Base-by-base conservation (phyloP, 805 yeast genomes). In the Metschnikowia colocasiae region DNA sequence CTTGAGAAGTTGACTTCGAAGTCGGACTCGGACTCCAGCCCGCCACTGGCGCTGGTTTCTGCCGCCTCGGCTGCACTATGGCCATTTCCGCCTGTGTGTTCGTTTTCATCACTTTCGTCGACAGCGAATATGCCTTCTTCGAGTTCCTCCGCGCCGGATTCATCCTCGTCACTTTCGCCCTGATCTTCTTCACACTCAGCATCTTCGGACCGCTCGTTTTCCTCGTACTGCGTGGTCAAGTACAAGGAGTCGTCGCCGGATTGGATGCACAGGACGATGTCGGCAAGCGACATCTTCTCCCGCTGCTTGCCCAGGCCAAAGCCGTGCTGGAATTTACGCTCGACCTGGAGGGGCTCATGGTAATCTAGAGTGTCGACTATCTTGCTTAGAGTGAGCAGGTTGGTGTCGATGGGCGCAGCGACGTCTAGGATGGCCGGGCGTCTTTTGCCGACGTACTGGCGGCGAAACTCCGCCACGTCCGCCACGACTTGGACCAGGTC, bases 191-290 rank as follows among this genome's bases (percentile, higher is more conserved):
- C 43, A 2, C 22, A 29, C 13, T 45, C 49, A 15, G 13, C 12
- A 4, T 38, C 49, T 3, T n/a, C n/a, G n/a, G n/a, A n/a, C n/a
- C n/a, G n/a, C 26, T 45, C 63, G 48, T 76, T 76, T 41, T 76
- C 82, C 2, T 54, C 65, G 57, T 85, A 85, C 54, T 85, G 91
- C 0, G 91, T 85, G 1, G 91, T 85, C 59, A 85, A 66, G 53
- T 85, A 85, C 47, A 76, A 71, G 0, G 69, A 62, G 25, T 64
- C 73, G 15, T 77, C 78, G 1, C 79, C 81, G 3, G 55, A 38
- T 25, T 59, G 46, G 23, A 82, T 55, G 49, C 63, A 68, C 0
- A 62, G 58, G 44, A 82, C 60, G 40, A 85, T 72, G 16, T 80
- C 79, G 0, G 58, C 57, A 49, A 85, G 70, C 2, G 66, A 61